These are phyloP conservation scores for Pezicula rhizophila DNA, from an alignment of 2,329 filamentous ascomycete genomes.

Conservation along the genomic window DNA sequence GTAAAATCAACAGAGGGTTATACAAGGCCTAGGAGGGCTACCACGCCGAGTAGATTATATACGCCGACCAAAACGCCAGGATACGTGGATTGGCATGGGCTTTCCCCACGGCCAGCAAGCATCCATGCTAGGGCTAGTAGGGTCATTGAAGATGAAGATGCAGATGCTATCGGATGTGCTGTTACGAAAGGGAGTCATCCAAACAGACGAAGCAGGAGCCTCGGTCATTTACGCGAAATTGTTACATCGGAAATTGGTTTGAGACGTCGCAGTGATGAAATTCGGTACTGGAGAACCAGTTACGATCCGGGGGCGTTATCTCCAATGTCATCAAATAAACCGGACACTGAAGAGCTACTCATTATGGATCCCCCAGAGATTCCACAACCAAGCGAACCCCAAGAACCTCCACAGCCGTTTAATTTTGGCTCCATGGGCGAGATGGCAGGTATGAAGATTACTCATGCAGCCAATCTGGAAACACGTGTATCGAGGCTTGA, in stretches of 20 bases:
- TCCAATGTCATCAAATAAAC: constrained; percentile 41
- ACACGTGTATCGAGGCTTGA: constrained; percentile 47
- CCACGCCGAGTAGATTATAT: constrained; percentile 35
- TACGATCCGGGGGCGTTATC: constrained; percentile 47
- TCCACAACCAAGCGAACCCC: constrained; percentile 8
- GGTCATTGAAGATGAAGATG: constrained; percentile 21
- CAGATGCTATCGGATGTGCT: constrained; percentile 47
- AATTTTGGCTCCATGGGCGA: constrained; percentile 44
- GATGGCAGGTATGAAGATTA: constrained; percentile 51
- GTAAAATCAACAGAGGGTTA: constrained; percentile 37
- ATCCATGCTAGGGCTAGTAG: constrained; percentile 45
- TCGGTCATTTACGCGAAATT: constrained; percentile 46
- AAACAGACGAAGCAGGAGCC: constrained; percentile 52
- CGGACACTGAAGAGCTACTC: constrained; percentile 29
- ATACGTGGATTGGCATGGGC: constrained; percentile 42
- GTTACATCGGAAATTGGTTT: constrained; percentile 27
- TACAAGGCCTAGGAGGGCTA: constrained; percentile 35
- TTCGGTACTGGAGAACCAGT: constrained; percentile 58
- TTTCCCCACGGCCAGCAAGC: constrained; percentile 58
- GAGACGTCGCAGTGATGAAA: constrained; percentile 56
- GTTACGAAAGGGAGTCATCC: constrained; percentile 49
- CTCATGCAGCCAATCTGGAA: constrained; percentile 47
- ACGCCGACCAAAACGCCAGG: constrained; percentile 32
- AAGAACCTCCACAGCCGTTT: constrained; percentile 45
- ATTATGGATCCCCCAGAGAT: constrained; percentile 26